Percentiles rank a stretch among this genome's conserved stretches.
phyloP scores from a whole-genome alignment of 208 protist genomes.

The Borovskyia barvae region DNA sequence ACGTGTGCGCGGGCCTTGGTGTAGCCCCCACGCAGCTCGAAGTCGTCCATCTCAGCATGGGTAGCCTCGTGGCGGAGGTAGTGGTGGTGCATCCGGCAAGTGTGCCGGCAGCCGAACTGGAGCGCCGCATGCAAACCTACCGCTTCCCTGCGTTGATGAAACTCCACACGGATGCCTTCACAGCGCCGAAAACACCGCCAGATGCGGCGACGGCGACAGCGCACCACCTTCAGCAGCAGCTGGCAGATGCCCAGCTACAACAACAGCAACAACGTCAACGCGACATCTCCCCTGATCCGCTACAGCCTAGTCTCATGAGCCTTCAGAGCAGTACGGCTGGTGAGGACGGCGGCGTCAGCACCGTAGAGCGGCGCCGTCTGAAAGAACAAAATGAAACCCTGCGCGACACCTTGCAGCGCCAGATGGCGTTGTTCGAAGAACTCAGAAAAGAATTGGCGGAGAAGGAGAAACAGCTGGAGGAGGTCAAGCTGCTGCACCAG shows the following conservation, averaged over 20 bases:
- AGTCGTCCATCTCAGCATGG: constrained; percentile 21
- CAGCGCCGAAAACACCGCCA: constrained; percentile 25
- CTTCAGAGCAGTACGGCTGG: too few relatives aligned
- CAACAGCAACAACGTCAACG: constrained; percentile 6
- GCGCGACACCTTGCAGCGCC: constrained; percentile 13
- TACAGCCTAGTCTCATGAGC: constrained; percentile 3
- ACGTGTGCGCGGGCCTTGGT: constrained; percentile 42
- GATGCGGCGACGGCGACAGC: constrained; percentile 42
- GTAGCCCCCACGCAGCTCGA: constrained; percentile 37
- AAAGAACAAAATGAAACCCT: constrained; percentile 31
- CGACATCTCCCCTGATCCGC: constrained; percentile 22
- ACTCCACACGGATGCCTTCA: constrained; percentile 32
- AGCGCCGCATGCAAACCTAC: constrained; percentile 38
- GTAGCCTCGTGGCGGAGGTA: constrained; percentile 23
- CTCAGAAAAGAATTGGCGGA: constrained; percentile 12
- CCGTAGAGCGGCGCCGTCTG: constrained; percentile 16
- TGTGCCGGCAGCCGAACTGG: constrained; percentile 33
- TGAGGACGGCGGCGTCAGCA: neutral
- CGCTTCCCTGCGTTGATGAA: constrained; percentile 32
- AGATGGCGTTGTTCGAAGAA: constrained; percentile 12
- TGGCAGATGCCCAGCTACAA: constrained; percentile 12
- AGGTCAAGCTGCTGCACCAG: too few relatives aligned
- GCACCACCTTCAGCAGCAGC: constrained; percentile 33
- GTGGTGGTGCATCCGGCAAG: constrained; percentile 38
- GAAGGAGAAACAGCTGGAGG: constrained; percentile 3